Conservation (phyloP, 441 rosid genomes). For the Pelargonium citronellum region DNA sequence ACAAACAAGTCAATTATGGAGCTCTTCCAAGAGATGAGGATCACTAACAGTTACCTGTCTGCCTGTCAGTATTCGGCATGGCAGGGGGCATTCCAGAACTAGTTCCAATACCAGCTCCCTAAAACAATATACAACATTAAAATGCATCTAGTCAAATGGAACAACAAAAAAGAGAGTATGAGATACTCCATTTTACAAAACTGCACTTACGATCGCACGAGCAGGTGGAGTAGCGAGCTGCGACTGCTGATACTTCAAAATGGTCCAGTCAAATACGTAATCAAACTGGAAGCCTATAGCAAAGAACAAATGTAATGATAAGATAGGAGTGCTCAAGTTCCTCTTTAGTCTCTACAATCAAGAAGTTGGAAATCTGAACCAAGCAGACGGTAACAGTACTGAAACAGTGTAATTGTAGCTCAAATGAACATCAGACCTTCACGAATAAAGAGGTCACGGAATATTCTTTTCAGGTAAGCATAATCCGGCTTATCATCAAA, state of each 20-base stretch:
- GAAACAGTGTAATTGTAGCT: too few species aligned
- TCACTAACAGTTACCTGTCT: slow-evolving; percentile 46
- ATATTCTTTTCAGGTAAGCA: slow-evolving; percentile 1
- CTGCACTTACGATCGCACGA: slow-evolving; percentile 6
- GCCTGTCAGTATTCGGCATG: slow-evolving; percentile 57
- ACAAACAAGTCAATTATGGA: too few species aligned
- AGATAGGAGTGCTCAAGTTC: not conserved
- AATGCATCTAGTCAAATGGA: slow-evolving; percentile 16
- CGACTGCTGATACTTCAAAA: not conserved
- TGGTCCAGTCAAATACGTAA: too few species aligned
- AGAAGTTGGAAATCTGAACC: not conserved
- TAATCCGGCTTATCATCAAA: not conserved
- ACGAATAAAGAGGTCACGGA: too few species aligned
- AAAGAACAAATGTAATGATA: not conserved
- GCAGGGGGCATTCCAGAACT: slow-evolving; percentile 81
- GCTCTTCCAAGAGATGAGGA: too few species aligned
- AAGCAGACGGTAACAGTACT: not conserved
- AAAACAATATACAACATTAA: slow-evolving; percentile 26
- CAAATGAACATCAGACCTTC: too few species aligned
- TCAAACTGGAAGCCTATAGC: not conserved
- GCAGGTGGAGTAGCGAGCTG: not conserved
- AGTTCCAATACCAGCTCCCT: slow-evolving; percentile 78
- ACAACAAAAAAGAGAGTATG: slow-evolving; percentile 10
- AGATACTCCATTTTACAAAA: too few species aligned
- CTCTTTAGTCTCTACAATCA: too few species aligned